These are phyloP conservation scores for Zancudomyces culisetae DNA, from an alignment of 371 early-diverging fungal species.

Conservation along the genomic window DNA sequence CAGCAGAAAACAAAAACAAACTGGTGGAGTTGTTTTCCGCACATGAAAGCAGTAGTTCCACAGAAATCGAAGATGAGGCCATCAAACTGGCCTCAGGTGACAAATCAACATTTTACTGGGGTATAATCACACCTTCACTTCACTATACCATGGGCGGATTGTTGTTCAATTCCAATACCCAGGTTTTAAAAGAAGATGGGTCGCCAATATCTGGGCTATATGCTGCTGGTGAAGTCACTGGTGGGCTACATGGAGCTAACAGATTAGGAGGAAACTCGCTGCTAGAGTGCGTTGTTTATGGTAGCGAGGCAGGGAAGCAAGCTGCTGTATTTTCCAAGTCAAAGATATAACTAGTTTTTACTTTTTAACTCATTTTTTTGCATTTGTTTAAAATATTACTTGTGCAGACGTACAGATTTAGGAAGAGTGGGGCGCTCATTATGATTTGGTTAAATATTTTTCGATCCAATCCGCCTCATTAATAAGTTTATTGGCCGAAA, in stretches of 20 bases:
- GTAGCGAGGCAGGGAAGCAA: constrained; percentile 68
- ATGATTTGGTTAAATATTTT: too few species aligned
- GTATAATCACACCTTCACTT: constrained; percentile 73
- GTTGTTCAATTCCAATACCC: constrained; percentile 60
- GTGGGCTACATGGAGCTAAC: constrained; percentile 67
- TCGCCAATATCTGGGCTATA: constrained; percentile 62
- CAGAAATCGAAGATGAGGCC: neutral
- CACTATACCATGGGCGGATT: constrained; percentile 97
- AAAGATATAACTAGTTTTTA: too few species aligned
- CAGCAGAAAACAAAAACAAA: constrained; percentile 28
- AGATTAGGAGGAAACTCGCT: constrained; percentile 66
- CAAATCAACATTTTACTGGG: constrained; percentile 62
- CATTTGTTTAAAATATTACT: too few species aligned
- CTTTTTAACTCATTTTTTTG: too few species aligned
- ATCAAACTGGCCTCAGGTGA: constrained; percentile 25
- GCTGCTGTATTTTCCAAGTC: constrained; percentile 16
- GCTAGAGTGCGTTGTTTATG: constrained; percentile 90
- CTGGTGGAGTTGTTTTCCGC: constrained; percentile 16
- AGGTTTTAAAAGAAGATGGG: constrained; percentile 39
- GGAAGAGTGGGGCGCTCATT: too few species aligned
- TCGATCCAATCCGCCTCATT: too few species aligned
- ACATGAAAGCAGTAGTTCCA: neutral
- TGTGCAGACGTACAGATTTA: too few species aligned
- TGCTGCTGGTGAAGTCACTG: constrained; percentile 80
- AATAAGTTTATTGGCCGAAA: too few species aligned